Conservation (phyloP, 2,329 filamentous ascomycete species). For the Colletotrichum lupini region DNA sequence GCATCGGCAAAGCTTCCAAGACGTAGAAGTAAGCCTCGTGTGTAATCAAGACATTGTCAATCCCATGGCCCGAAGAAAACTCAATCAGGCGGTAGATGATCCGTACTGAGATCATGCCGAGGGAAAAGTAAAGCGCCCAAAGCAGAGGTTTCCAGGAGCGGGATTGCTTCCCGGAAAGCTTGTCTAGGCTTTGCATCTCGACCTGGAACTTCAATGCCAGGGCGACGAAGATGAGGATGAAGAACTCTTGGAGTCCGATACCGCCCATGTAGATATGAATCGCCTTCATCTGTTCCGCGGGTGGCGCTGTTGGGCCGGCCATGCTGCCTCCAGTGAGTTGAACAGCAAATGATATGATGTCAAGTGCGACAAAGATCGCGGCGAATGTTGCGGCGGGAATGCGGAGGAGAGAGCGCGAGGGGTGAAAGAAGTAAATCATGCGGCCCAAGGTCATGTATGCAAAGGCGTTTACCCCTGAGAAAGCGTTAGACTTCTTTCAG, state of each 20-base stretch:
- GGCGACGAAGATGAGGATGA: constrained; percentile 58
- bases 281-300: constrained; percentile 42
- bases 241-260: constrained; percentile 61
- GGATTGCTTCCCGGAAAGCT: background rate
- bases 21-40: constrained; percentile 60
- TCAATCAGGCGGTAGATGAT: constrained; percentile 67
- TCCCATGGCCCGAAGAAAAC: constrained; percentile 52
- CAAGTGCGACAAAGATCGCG: constrained; percentile 52
- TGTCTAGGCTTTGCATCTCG: constrained; percentile 40
- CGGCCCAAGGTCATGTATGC: constrained; percentile 58
- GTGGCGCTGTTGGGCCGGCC: constrained; percentile 40
- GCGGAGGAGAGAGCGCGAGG: constrained; percentile 47
- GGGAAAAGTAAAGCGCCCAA: constrained; percentile 46
- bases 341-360: constrained; percentile 49
- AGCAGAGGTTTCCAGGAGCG: constrained; percentile 41
- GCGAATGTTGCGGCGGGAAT: constrained; percentile 51
- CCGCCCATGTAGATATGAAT: constrained; percentile 62
- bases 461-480: constrained; percentile 56
- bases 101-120: constrained; percentile 53
- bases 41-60: constrained; percentile 39
- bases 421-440: constrained; percentile 56
- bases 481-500: too few species aligned
- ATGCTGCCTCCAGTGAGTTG: constrained; percentile 49
- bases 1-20: constrained; percentile 56
- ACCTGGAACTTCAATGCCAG: constrained; percentile 53